These are phyloP conservation scores for Clavispora asparagi DNA, from an alignment of 805 yeast genomes.

Conservation along the genomic window DNA sequence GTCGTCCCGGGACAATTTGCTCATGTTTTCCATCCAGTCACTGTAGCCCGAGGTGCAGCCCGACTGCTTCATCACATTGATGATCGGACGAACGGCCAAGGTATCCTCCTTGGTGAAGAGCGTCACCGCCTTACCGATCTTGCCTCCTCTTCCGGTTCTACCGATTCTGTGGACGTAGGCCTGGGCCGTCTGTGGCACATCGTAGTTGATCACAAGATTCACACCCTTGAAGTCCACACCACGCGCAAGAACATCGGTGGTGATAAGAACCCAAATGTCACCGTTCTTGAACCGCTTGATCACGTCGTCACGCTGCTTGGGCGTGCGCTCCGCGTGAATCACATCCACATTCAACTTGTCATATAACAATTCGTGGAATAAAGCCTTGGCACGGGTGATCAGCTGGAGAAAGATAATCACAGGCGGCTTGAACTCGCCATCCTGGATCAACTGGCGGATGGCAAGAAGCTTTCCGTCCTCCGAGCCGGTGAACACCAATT, in stretches of 20 bases:
- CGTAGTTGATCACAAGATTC: constrained; percentile 90
- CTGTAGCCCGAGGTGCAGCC: constrained; percentile 62
- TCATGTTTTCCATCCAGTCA: constrained; percentile 74
- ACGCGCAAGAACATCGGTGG: constrained; percentile 93
- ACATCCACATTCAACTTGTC: constrained; percentile 93
- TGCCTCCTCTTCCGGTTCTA: constrained; percentile 96
- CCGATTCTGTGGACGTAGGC: constrained; percentile 97
- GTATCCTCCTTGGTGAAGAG: constrained; percentile 89
- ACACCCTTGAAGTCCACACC: constrained; percentile 98
- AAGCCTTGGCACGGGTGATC: constrained; percentile 88
- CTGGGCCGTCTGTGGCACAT: constrained; percentile 90
- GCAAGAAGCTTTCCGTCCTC: constrained; percentile 96
- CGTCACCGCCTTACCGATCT: constrained; percentile 81
- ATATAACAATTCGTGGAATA: constrained; percentile 87
- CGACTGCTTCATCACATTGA: constrained; percentile 93
- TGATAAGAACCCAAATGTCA: constrained; percentile 91
- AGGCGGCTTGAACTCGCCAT: constrained; percentile 88
- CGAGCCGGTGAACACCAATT: constrained; percentile 78
- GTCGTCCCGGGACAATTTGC: constrained; percentile 59
- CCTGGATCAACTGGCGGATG: constrained; percentile 77
- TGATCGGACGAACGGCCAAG: constrained; percentile 68
- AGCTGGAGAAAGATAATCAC: constrained; percentile 88
- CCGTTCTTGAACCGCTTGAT: constrained; percentile 84
- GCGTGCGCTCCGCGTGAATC: constrained; percentile 91
- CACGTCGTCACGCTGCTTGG: constrained; percentile 77